Evolutionary conservation across 1,139 yeast genomes (phyloP).

Genomic region (Yamadazyma epiphylla): DNA sequence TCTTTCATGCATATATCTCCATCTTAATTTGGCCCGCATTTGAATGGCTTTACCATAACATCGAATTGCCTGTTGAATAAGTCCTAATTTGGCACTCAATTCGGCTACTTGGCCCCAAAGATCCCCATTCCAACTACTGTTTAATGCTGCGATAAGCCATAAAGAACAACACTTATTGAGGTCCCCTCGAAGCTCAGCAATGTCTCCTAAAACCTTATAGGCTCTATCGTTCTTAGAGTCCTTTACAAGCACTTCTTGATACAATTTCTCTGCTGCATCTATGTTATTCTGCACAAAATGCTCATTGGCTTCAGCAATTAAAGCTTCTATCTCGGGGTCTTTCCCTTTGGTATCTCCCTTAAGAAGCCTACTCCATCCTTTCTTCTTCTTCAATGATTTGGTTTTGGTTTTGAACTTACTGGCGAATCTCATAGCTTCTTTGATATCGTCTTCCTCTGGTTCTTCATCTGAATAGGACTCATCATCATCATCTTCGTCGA

Average conservation of each 20-base stretch:
- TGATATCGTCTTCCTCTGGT: constrained; percentile 27
- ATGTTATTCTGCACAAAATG: constrained; percentile 68
- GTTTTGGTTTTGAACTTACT: constrained; percentile 49
- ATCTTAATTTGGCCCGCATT: constrained; percentile 53
- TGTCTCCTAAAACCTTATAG: constrained; percentile 81
- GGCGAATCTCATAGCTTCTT: constrained; percentile 62
- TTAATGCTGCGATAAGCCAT: constrained; percentile 44
- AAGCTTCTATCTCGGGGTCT: constrained; percentile 67
- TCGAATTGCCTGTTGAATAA: constrained; percentile 73
- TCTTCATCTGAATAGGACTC: constrained; percentile 2
- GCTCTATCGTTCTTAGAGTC: constrained; percentile 82
- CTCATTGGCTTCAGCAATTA: constrained; percentile 72
- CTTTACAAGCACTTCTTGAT: constrained; percentile 68
- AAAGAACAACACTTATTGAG: constrained; percentile 71
- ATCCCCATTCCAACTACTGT: constrained; percentile 75
- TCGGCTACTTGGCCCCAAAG: constrained; percentile 87
- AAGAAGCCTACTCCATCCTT: constrained; percentile 24
- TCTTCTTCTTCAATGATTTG: constrained; percentile 21
- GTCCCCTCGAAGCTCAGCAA: constrained; percentile 66
- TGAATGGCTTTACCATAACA: constrained; percentile 77
- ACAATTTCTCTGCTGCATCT: constrained; percentile 61
- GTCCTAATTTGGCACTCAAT: constrained; percentile 67
- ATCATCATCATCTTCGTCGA: constrained; percentile 6
- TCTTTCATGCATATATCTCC: constrained; percentile 50
- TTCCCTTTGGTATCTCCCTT: constrained; percentile 41